Conservation (phyloP, 2,329 filamentous ascomycete genomes). For the Stemphylium lycopersici region DNA sequence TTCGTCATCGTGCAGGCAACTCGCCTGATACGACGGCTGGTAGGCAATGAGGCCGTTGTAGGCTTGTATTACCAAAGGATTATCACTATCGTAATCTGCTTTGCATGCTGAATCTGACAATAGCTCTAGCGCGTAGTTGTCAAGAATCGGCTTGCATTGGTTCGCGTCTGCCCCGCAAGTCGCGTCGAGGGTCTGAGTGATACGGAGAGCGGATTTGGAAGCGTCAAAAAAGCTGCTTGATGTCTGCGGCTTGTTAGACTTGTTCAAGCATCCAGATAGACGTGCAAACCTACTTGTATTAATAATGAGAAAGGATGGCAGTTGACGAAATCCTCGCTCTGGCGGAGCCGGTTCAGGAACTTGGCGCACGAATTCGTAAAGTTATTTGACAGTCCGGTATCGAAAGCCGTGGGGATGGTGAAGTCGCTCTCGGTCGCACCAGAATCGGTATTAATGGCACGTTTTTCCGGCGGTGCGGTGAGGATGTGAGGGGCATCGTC, state of each 20-base stretch:
- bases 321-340: slow-evolving; percentile 68
- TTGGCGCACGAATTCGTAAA: slow-evolving; percentile 64
- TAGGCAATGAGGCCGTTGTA: slow-evolving; percentile 80
- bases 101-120: slow-evolving; percentile 69
- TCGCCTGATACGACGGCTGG: slow-evolving; percentile 76
- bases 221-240: slow-evolving; percentile 85
- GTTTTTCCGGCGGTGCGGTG: slow-evolving; percentile 32
- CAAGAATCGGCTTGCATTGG: slow-evolving; percentile 70
- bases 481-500: slow-evolving; percentile 32
- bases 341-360: slow-evolving; percentile 73
- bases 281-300: slow-evolving; percentile 66
- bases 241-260: slow-evolving; percentile 60
- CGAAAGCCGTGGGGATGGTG: slow-evolving; percentile 53
- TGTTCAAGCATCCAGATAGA: background rate
- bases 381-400: slow-evolving; percentile 58
- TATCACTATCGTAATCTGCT: slow-evolving; percentile 69
- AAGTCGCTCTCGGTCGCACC: slow-evolving; percentile 27
- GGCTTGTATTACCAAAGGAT: slow-evolving; percentile 74
- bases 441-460: slow-evolving; percentile 35
- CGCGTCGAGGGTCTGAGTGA: slow-evolving; percentile 78
- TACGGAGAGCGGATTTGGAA: slow-evolving; percentile 70
- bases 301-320: slow-evolving; percentile 88
- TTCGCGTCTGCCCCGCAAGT: slow-evolving; percentile 73
- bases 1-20: slow-evolving; percentile 73
- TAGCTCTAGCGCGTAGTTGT: slow-evolving; percentile 69